Evolutionary conservation across 2,329 filamentous ascomycete species (phyloP).

Genomic region (Arthroderma sp.): DNA sequence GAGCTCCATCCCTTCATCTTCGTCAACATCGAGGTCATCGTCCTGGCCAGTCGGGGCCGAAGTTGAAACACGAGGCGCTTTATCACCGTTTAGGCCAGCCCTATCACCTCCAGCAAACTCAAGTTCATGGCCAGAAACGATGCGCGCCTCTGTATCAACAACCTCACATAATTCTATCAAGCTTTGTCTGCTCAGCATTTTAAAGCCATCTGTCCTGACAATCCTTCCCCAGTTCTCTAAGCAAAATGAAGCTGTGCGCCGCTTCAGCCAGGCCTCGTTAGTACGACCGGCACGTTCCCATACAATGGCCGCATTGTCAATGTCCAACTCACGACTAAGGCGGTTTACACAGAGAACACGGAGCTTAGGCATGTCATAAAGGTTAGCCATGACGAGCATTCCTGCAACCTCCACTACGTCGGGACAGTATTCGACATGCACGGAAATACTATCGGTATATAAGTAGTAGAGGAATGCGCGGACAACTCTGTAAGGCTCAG

Average conservation of each 20-base stretch:
- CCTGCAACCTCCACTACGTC: slow-evolving; percentile 75
- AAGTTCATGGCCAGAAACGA: slow-evolving; percentile 77
- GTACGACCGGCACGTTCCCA: slow-evolving; percentile 90
- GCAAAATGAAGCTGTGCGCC: slow-evolving; percentile 75
- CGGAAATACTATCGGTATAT: slow-evolving; percentile 79
- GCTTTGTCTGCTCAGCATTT: slow-evolving; percentile 61
- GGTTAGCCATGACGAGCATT: slow-evolving; percentile 91
- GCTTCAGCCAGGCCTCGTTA: slow-evolving; percentile 85
- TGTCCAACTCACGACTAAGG: slow-evolving; percentile 77
- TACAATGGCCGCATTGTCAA: slow-evolving; percentile 86
- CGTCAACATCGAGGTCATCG: slow-evolving; percentile 33
- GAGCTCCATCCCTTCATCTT: slow-evolving; percentile 36
- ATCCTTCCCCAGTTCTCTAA: slow-evolving; percentile 90
- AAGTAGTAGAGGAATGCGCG: slow-evolving; percentile 92
- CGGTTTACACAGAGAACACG: slow-evolving; percentile 83
- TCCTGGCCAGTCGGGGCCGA: slow-evolving; percentile 22
- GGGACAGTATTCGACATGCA: slow-evolving; percentile 46
- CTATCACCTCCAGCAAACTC: slow-evolving; percentile 45
- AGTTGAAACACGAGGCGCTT: slow-evolving; percentile 18
- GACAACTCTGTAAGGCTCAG: slow-evolving; percentile 87
- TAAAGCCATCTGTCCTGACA: slow-evolving; percentile 77
- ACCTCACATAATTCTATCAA: slow-evolving; percentile 88
- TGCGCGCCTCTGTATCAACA: slow-evolving; percentile 81
- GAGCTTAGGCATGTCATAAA: slow-evolving; percentile 92
- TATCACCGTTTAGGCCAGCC: slow-evolving; percentile 23